Evolutionary conservation across 2,329 filamentous ascomycete species (phyloP).

Genomic region (Grosmannia huntii): DNA sequence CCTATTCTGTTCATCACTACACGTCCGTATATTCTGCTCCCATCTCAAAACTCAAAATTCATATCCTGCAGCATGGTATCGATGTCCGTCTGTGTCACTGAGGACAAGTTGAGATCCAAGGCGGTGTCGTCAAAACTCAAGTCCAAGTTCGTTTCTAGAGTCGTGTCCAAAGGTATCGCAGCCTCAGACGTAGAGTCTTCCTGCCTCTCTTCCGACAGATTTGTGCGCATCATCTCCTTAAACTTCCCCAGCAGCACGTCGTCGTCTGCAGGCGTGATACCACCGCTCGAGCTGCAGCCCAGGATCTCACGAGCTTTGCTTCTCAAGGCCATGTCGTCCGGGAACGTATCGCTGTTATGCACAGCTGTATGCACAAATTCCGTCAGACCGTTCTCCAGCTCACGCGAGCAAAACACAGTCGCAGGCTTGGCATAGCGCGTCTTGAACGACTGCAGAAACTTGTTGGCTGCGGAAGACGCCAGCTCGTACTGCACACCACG

Average conservation of each 20-base stretch:
- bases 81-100: slow-evolving; percentile 23
- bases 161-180: not conserved
- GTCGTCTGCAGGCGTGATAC: slow-evolving; percentile 41
- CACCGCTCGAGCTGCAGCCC: slow-evolving; percentile 18
- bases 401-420: slow-evolving; percentile 42
- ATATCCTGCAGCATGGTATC: slow-evolving; percentile 29
- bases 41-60: slow-evolving; percentile 26
- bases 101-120: slow-evolving; percentile 3
- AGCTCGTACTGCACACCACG: slow-evolving; percentile 23
- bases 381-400: slow-evolving; percentile 41
- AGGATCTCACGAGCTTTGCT: slow-evolving; percentile 35
- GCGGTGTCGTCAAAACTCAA: not conserved
- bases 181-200: not conserved
- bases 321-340: slow-evolving; percentile 33
- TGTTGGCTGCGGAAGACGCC: slow-evolving; percentile 31
- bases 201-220: slow-evolving; percentile 11
- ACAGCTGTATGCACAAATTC: slow-evolving; percentile 30
- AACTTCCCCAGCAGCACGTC: slow-evolving; percentile 38
- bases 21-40: not conserved
- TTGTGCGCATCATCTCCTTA: slow-evolving; percentile 29
- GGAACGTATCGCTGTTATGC: slow-evolving; percentile 28
- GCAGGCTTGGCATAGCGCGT: slow-evolving; percentile 33
- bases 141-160: not conserved
- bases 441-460: slow-evolving; percentile 32
- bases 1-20: too few species aligned